Percentiles rank a stretch among this genome's conserved stretches.
Evolutionary conservation across 2,329 filamentous ascomycete genomes (phyloP).

Genomic region (Aspergillus sergii): DNA sequence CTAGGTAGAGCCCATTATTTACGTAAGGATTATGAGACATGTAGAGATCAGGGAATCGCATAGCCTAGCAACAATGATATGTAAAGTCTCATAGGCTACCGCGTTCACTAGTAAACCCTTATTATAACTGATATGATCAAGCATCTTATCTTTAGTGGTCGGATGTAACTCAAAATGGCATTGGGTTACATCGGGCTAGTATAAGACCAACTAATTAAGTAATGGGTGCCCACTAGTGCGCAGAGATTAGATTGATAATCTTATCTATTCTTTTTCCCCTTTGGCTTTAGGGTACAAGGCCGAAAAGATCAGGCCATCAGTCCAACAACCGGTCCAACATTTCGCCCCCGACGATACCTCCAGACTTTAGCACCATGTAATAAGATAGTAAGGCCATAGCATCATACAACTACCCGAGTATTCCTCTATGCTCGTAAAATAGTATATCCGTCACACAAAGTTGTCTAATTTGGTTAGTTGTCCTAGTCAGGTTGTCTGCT

Average conservation of each 20-base stretch:
- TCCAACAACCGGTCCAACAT: neutral
- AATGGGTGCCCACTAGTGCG: neutral
- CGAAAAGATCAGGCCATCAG: neutral
- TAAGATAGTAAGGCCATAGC: neutral
- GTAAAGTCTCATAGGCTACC: neutral
- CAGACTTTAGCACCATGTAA: neutral
- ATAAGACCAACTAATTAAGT: neutral
- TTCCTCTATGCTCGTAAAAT: neutral
- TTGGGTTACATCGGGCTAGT: neutral
- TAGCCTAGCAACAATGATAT: neutral
- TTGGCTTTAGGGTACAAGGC: neutral
- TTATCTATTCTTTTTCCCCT: neutral
- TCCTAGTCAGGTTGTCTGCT: neutral
- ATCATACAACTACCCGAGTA: neutral
- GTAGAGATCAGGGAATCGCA: neutral
- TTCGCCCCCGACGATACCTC: neutral
- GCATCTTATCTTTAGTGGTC: neutral
- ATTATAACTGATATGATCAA: neutral
- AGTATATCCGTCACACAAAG: neutral
- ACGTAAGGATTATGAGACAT: neutral
- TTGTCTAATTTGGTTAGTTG: neutral
- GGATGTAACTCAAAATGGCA: neutral
- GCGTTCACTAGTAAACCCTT: neutral
- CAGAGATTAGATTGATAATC: neutral
- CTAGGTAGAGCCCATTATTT: neutral